A percentile compares a stretch with the other conserved stretches of the same genome.
Evolutionary conservation across 768 basidiomycete species (phyloP).

Genomic region (Russula sp.): DNA sequence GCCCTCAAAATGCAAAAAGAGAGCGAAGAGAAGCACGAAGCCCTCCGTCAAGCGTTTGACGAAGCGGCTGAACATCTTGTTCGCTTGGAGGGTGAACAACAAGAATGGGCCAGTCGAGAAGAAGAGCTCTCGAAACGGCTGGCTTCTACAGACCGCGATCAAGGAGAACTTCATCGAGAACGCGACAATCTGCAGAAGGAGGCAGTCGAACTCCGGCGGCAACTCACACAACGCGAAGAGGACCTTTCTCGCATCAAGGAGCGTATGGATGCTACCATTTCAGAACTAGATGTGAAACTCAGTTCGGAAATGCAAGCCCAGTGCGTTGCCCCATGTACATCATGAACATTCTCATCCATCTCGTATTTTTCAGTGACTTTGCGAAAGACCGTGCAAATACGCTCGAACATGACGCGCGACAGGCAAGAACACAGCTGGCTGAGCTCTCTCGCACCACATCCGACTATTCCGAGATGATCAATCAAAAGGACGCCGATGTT

Average conservation of each 20-base stretch:
- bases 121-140: constrained; percentile 52
- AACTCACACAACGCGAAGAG: constrained; percentile 71
- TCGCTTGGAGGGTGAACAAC: constrained; percentile 69
- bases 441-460: constrained; percentile 71
- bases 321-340: constrained; percentile 35
- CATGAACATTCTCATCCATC: background rate
- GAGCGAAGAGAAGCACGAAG: constrained; percentile 69
- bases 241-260: constrained; percentile 70
- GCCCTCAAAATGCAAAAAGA: constrained; percentile 72
- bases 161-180: constrained; percentile 41
- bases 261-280: constrained; percentile 53
- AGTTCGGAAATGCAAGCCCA: constrained; percentile 52
- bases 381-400: constrained; percentile 50
- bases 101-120: constrained; percentile 59
- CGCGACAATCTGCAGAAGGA: constrained; percentile 56
- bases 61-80: constrained; percentile 83
- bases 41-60: constrained; percentile 65
- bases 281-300: constrained; percentile 68
- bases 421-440: constrained; percentile 66
- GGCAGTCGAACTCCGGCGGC: constrained; percentile 60
- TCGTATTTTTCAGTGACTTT: constrained; percentile 44
- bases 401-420: constrained; percentile 61
- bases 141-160: constrained; percentile 26
- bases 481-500: constrained; percentile 72
- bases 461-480: constrained; percentile 68